These are phyloP conservation scores for Suillus cothurnatus DNA, from an alignment of 768 basidiomycete species.

Conservation along the genomic window DNA sequence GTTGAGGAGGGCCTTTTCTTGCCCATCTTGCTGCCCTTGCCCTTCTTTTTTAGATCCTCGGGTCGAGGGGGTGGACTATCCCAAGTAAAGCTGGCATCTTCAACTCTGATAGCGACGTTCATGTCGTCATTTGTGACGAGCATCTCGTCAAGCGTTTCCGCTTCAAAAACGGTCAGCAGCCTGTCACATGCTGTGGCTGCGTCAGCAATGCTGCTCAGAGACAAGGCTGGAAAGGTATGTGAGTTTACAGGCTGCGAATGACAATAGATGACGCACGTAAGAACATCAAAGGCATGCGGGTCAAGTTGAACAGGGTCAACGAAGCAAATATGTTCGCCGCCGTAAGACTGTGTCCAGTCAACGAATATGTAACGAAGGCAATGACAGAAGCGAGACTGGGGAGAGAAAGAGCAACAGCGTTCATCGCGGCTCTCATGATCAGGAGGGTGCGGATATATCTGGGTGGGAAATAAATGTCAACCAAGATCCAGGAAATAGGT, in stretches of 20 bases:
- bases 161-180: slow-evolving; percentile 79
- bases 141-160: slow-evolving; percentile 69
- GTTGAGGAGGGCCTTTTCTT: slow-evolving; percentile 19
- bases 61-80: slow-evolving; percentile 68
- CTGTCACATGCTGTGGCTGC: slow-evolving; percentile 80
- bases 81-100: slow-evolving; percentile 82
- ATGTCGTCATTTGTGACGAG: slow-evolving; percentile 55
- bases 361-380: slow-evolving; percentile 75
- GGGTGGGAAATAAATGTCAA: not conserved
- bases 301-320: slow-evolving; percentile 80
- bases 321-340: slow-evolving; percentile 83
- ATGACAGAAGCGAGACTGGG: slow-evolving; percentile 80
- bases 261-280: slow-evolving; percentile 39
- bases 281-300: slow-evolving; percentile 83
- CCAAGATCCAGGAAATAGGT: slow-evolving; percentile 10
- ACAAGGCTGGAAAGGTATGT: slow-evolving; percentile 48
- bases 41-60: slow-evolving; percentile 29
- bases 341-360: slow-evolving; percentile 65
- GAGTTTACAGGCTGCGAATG: slow-evolving; percentile 7
- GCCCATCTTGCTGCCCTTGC: slow-evolving; percentile 8
- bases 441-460: slow-evolving; percentile 71
- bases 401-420: slow-evolving; percentile 69
- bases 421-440: slow-evolving; percentile 64
- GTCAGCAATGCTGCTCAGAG: slow-evolving; percentile 81
- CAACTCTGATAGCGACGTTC: slow-evolving; percentile 66